Base-by-base conservation (phyloP, 2,329 filamentous ascomycete species). In the Fusarium buxicola region DNA sequence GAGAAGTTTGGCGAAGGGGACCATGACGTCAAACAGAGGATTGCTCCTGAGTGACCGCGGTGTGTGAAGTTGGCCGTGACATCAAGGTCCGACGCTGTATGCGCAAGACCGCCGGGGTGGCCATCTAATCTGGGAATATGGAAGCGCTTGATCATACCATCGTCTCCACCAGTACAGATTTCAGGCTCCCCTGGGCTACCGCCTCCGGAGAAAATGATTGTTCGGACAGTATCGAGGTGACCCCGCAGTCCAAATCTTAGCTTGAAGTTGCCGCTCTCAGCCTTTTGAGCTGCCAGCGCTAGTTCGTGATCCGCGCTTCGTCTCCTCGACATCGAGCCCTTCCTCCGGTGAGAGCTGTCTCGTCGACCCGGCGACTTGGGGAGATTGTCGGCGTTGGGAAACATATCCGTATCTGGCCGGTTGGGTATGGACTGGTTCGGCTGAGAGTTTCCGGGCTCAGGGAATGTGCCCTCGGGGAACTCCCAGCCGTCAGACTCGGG, bases 121-220 rank as follows among this genome's bases (percentile, higher is more conserved):
- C 79, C 70, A 53, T 90, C 90, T 65, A 94, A 91, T 36, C 91
- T 89, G 9, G 95, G 95, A 58, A 99, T 93, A 70, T 96, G 94
- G 89, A 96, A 99, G 48, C 95, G 88, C 77, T 99, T 99, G 75
- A 99, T 91, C 69, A 94, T 91, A 55, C 94, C 94, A 74, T 99
- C 95, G 71, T 99, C 95, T 53, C 94, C 92, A 45, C 92, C 92
- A 4, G 94, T 99, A 77, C 94, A 98, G 50, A 99, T 94, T 76
- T 99, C 95, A 2, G 95, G 95, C 74, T 99, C 95, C 4, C 92
- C 92, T 4, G 94, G 94, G 72, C 93, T 97, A 60, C 95, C 95
- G 36, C 95, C 95, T 21, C 95, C 95, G 1, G 94, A 98, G 78
- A 99, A 99, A 63, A 97, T 96, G 56, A 98, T 92, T 1, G 92